These are phyloP conservation scores for Alternaria panax DNA, from an alignment of 2,329 filamentous ascomycete species.

Conservation along the genomic window DNA sequence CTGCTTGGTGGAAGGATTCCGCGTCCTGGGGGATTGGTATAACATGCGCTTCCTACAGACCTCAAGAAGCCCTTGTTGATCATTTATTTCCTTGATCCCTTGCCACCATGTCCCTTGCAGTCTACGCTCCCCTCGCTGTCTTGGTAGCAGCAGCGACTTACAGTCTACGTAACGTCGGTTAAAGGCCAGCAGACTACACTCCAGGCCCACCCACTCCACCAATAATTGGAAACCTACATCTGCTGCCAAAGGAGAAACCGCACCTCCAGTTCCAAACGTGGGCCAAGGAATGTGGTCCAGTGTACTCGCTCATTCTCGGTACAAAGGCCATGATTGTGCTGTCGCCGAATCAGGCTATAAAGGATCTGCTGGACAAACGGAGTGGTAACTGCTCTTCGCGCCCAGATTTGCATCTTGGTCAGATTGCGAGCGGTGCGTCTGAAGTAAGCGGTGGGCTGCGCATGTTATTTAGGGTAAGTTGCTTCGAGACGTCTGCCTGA, in stretches of 20 bases:
- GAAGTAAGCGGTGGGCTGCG: constrained; percentile 15
- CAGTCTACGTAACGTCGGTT: constrained; percentile 22
- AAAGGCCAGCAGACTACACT: constrained; percentile 51
- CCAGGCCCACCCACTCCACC: constrained; percentile 62
- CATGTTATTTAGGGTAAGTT: constrained; percentile 23
- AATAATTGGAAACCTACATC: constrained; percentile 61
- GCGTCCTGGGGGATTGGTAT: background rate
- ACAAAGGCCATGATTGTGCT: constrained; percentile 59
- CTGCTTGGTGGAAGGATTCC: background rate
- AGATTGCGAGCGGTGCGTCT: constrained; percentile 13
- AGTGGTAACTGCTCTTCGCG: constrained; percentile 60
- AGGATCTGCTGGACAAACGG: constrained; percentile 61
- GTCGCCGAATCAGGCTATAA: constrained; percentile 55
- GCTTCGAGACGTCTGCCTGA: accelerated
- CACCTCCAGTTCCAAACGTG: constrained; percentile 61
- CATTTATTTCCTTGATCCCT: background rate
- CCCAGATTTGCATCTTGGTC: constrained; percentile 38
- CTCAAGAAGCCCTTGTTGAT: background rate
- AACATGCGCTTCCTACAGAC: background rate
- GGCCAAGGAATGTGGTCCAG: constrained; percentile 60
- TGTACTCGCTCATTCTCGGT: constrained; percentile 62
- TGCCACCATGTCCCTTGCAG: constrained; percentile 5
- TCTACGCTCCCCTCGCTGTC: background rate
- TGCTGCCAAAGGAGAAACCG: constrained; percentile 53
- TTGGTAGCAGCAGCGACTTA: constrained; percentile 8